Evolutionary conservation across 2,329 filamentous ascomycete genomes (phyloP).

Genomic region (Lecanosticta acicola): DNA sequence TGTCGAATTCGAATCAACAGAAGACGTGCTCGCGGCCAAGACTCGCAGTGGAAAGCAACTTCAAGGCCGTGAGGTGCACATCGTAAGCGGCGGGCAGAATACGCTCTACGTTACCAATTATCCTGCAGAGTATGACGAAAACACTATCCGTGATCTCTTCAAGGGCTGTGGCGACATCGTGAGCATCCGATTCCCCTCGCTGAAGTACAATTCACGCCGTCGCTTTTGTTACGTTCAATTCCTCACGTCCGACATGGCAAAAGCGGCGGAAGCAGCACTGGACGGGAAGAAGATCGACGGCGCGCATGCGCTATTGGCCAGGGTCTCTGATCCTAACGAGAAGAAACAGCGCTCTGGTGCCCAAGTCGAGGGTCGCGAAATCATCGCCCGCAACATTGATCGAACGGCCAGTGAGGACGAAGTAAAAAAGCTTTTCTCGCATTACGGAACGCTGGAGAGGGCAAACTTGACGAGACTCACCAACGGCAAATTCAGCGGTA

Average conservation of each 20-base stretch:
- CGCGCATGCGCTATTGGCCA: conserved; percentile 63
- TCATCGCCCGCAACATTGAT: conserved; percentile 78
- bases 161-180: conserved; percentile 71
- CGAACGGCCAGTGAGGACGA: conserved; percentile 68
- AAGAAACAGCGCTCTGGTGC: conserved; percentile 77
- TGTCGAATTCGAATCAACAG: conserved; percentile 75
- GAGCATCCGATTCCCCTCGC: conserved; percentile 80
- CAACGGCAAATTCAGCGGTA: conserved; percentile 66
- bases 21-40: conserved; percentile 76
- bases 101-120: conserved; percentile 92
- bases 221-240: conserved; percentile 98
- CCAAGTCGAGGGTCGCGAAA: conserved; percentile 77
- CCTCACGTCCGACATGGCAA: conserved; percentile 59
- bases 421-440: conserved; percentile 63
- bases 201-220: conserved; percentile 81
- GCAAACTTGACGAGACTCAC: conserved; percentile 66
- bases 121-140: conserved; percentile 67
- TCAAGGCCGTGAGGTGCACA: conserved; percentile 64
- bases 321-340: conserved; percentile 74
- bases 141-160: conserved; percentile 64
- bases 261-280: conserved; percentile 61
- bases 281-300: conserved; percentile 66
- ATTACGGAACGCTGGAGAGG: conserved; percentile 68
- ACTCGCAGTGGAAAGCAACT: conserved; percentile 77
- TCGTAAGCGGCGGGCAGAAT: conserved; percentile 67